These are phyloP conservation scores for Chrysochromulina tobinii DNA, from an alignment of 78 protist genomes.

Conservation along the genomic window DNA sequence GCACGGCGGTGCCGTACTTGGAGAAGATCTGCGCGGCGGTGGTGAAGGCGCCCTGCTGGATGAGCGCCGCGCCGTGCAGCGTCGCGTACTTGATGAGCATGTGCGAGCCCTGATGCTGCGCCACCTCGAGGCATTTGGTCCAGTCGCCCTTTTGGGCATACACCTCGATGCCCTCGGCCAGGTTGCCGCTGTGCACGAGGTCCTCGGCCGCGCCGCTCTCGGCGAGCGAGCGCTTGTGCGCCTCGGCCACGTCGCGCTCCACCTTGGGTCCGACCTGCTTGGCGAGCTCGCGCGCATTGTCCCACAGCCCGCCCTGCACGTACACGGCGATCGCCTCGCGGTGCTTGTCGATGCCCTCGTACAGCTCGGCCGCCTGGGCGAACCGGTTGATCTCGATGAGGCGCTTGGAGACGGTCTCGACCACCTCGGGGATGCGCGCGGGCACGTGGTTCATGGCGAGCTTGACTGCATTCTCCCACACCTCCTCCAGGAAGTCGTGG, in stretches of 20 bases:
- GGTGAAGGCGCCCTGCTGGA: background rate
- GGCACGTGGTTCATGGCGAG: slow-evolving; percentile 58
- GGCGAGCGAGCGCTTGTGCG: background rate
- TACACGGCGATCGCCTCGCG: slow-evolving; percentile 65
- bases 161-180: slow-evolving; percentile 31
- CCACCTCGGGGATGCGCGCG: slow-evolving; percentile 35
- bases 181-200: background rate
- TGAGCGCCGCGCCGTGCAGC: slow-evolving; percentile 17
- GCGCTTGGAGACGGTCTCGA: background rate
- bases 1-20: slow-evolving; percentile 12
- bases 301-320: slow-evolving; percentile 48
- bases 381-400: slow-evolving; percentile 19
- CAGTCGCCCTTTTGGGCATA: slow-evolving; percentile 59
- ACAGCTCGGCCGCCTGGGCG: slow-evolving; percentile 60
- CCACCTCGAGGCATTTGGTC: slow-evolving; percentile 41
- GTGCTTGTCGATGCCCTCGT: slow-evolving; percentile 48
- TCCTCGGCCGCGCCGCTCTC: background rate
- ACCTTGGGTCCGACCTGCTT: background rate
- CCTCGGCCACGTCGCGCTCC: background rate
- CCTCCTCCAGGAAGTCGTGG: slow-evolving; percentile 45
- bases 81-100: slow-evolving; percentile 43
- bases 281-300: slow-evolving; percentile 49
- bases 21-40: slow-evolving; percentile 13
- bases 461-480: slow-evolving; percentile 63
- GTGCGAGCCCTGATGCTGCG: slow-evolving; percentile 28